phyloP scores from a whole-genome alignment of 2,329 filamentous ascomycete species.

The Paraphoma sp. region DNA sequence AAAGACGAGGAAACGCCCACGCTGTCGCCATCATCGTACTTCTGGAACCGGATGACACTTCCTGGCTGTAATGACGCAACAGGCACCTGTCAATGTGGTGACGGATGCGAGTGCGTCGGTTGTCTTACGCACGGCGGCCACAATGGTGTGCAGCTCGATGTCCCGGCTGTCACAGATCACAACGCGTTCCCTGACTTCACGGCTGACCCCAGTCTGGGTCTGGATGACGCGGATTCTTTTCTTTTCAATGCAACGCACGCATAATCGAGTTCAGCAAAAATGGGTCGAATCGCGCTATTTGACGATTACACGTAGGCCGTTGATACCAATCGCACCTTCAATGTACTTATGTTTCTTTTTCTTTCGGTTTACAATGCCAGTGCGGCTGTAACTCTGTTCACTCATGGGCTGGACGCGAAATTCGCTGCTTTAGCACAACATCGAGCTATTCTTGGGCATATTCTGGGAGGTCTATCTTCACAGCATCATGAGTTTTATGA shows the following conservation, averaged over 20 bases:
- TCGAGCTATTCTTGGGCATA: not conserved
- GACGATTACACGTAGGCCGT: not conserved
- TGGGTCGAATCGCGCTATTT: not conserved
- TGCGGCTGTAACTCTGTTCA: conserved; percentile 1
- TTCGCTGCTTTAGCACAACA: not conserved
- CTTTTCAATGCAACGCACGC: not conserved
- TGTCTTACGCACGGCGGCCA: conserved; percentile 61
- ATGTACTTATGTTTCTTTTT: not conserved
- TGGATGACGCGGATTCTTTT: conserved; percentile 7
- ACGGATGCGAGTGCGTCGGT: conserved; percentile 60
- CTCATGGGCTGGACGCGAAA: not conserved
- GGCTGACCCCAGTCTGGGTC: conserved; percentile 4
- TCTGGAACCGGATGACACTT: conserved; percentile 45
- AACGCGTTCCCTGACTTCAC: conserved; percentile 23
- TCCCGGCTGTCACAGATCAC: conserved; percentile 17
- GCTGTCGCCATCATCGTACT: conserved; percentile 47
- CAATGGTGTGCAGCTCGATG: conserved; percentile 50
- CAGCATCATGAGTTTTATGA: not conserved
- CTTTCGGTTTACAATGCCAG: not conserved
- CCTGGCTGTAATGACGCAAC: conserved; percentile 56
- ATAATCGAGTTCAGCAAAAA: not conserved
- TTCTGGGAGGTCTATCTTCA: not conserved
- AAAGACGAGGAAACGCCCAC: conserved; percentile 43
- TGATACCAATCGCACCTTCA: not conserved
- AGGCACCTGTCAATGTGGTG: conserved; percentile 60